Evolutionary conservation across 352 stramenopile genomes (phyloP), one percentile per base, ranked within the genome.

Genomic region (Phytophthora litchii): DNA sequence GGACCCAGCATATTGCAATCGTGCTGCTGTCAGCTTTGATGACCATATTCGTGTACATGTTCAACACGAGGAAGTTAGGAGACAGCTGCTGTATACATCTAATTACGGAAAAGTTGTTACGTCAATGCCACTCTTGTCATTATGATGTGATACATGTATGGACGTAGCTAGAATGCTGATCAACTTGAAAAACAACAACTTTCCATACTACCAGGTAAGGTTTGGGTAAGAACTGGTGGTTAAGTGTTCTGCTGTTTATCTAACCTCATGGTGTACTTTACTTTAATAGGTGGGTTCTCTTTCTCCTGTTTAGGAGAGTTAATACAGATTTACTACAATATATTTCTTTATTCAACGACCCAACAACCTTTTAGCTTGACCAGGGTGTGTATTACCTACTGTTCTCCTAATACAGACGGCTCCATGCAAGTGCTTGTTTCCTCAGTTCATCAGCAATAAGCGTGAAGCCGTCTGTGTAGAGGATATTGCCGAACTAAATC

Each of bases 41-140:
- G n/a, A n/a, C n/a, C n/a, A n/a, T n/a, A n/a, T n/a, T n/a, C n/a
- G n/a, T n/a, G n/a, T n/a, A n/a, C n/a, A n/a, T n/a, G n/a, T n/a
- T n/a, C n/a, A n/a, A n/a, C n/a, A n/a, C n/a, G n/a, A n/a, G n/a
- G n/a, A n/a, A n/a, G n/a, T n/a, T 9, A n/a, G 19, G 6, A 41
- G 29, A 16, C 1, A n/a, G 6, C 1, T 45, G 20, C 41, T 65
- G 3, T 65, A 59, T 45, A 49, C 48, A 21, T 46, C 56, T 34
- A 7, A 34, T 34, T 20, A 32, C 19, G 31, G 7, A 21, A 25
- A 20, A n/a, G 13, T 12, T 13, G 29, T 7, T 48, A 48, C 21
- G 3, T 31, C 3, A 13, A 35, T 35, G 41, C 11, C 4, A 6
- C 20, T 13, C 21, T 48, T 3, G 21, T 48, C 9, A 21, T 32